phyloP scores from a whole-genome alignment of 805 yeast genomes.

The Candida chauliodis region DNA sequence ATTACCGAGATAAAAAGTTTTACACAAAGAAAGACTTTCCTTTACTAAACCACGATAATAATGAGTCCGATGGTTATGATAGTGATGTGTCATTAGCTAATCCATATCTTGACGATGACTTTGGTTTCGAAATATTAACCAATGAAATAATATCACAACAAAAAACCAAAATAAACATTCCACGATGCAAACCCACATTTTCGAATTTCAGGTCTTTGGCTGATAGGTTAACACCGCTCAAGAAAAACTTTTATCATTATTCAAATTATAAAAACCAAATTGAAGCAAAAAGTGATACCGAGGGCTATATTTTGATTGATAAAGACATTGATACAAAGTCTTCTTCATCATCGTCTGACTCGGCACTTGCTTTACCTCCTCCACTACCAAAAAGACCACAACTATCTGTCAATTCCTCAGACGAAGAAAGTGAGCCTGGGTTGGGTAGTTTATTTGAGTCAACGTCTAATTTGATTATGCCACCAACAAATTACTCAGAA shows the following conservation, averaged over 20 bases:
- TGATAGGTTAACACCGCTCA: conserved; percentile 24
- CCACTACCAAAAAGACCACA: conserved; percentile 8
- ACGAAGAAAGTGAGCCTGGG: conserved; percentile 26
- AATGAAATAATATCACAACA: conserved; percentile 6
- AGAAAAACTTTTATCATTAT: conserved; percentile 30
- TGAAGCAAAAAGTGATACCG: conserved; percentile 14
- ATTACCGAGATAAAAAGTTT: conserved; percentile 14
- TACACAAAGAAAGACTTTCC: conserved; percentile 34
- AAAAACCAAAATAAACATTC: conserved; percentile 36
- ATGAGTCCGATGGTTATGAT: conserved; percentile 31
- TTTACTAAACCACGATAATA: conserved; percentile 15
- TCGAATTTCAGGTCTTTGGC: conserved; percentile 35
- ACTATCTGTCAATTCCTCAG: conserved; percentile 16
- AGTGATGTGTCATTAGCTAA: conserved; percentile 51
- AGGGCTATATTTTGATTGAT: conserved; percentile 19
- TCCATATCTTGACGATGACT: conserved; percentile 47
- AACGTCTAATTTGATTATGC: conserved; percentile 11
- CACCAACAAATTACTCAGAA: conserved; percentile 16
- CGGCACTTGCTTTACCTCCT: background rate
- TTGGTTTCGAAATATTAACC: conserved; percentile 44
- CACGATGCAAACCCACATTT: conserved; percentile 41
- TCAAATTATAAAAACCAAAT: conserved; percentile 16
- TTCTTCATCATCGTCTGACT: conserved; percentile 3
- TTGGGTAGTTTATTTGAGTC: conserved; percentile 20
- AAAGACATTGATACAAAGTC: conserved; percentile 3